Evolutionary conservation across 2,329 filamentous ascomycete genomes (phyloP).

Genomic region (Bertia moriformis): DNA sequence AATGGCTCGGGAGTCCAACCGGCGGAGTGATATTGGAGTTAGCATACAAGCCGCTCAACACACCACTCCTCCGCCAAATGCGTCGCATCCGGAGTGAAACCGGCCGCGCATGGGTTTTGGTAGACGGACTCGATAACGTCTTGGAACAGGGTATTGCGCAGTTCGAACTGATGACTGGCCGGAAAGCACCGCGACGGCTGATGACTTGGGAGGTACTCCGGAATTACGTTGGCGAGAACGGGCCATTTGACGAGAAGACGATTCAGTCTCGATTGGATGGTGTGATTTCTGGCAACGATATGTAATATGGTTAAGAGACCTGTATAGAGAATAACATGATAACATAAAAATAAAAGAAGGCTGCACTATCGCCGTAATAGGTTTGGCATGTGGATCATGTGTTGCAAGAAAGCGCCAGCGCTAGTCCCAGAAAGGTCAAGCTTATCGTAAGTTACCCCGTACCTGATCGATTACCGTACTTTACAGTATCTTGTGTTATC

Average conservation of each 20-base stretch:
- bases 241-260: not conserved
- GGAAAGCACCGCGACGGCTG: conserved; percentile 50
- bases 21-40: conserved; percentile 62
- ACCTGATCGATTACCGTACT: too few relatives aligned
- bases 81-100: conserved; percentile 30
- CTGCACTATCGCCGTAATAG: too few relatives aligned
- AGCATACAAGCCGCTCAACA: conserved; percentile 58
- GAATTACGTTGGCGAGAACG: conserved; percentile 1
- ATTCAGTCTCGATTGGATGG: not conserved
- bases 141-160: conserved; percentile 64
- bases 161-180: conserved; percentile 63
- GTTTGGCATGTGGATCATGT: too few relatives aligned
- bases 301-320: too few relatives aligned
- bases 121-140: conserved; percentile 59
- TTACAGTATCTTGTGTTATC: too few relatives aligned
- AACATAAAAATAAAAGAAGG: too few relatives aligned
- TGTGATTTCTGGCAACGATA: not conserved
- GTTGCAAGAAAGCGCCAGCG: too few relatives aligned
- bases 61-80: conserved; percentile 54
- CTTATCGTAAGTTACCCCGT: too few relatives aligned
- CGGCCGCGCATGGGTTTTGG: conserved; percentile 50
- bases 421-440: too few relatives aligned
- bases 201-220: conserved; percentile 28
- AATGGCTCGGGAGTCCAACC: conserved; percentile 57
- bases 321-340: too few relatives aligned